Conservation (phyloP, 495 filamentous ascomycete genomes). For the Tetracladium marchalianum region DNA sequence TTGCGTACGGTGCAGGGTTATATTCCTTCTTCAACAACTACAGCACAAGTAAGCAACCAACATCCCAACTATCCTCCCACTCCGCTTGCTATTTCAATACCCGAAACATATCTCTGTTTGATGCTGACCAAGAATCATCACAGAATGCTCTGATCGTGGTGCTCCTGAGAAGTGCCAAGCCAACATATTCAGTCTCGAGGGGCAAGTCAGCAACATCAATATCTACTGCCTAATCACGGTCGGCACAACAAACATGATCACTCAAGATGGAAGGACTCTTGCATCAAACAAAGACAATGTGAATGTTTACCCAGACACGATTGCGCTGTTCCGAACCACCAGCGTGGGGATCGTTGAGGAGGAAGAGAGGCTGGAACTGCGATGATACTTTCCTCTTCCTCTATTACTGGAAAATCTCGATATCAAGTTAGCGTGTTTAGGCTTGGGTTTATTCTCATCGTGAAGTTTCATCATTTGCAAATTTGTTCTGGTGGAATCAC, state of each 20-base stretch:
- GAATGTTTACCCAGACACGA: constrained; percentile 33
- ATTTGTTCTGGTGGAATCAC: too few relatives aligned
- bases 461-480: too few relatives aligned
- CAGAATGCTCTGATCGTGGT: constrained; percentile 5
- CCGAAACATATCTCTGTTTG: not conserved
- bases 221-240: constrained; percentile 48
- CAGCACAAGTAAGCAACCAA: constrained; percentile 21
- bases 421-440: too few relatives aligned
- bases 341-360: not conserved
- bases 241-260: constrained; percentile 34
- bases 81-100: not conserved
- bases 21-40: constrained; percentile 69
- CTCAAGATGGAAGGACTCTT: constrained; percentile 6
- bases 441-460: too few relatives aligned
- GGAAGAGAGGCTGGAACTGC: too few relatives aligned
- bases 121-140: not conserved
- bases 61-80: constrained; percentile 9
- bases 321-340: constrained; percentile 31
- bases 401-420: too few relatives aligned
- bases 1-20: constrained; percentile 60
- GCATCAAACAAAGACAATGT: constrained; percentile 30
- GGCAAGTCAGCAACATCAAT: constrained; percentile 29
- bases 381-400: too few relatives aligned
- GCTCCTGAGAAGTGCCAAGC: constrained; percentile 42
- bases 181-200: constrained; percentile 40